Evolutionary conservation across 805 yeast species (phyloP), one percentile per base, ranked within the genome.

Genomic region (Metschnikowia drakensbergensis): DNA sequence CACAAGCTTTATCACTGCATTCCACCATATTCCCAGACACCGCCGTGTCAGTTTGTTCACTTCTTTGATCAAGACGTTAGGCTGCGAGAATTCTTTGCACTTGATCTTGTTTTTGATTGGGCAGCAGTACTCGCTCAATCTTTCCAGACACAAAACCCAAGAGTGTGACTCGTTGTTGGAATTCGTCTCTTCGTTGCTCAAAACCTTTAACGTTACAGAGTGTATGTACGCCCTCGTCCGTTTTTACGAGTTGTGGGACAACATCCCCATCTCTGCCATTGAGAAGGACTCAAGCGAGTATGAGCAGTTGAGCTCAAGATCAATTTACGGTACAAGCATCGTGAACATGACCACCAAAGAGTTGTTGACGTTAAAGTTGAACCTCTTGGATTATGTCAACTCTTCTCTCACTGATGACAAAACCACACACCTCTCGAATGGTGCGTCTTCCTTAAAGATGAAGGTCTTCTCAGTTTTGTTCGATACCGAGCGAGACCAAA

Each of bases 1-100:
- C 54, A 80, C 94, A 44, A 86, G 96, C 58, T 94, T 94, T 62
- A 88, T 86, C n/a, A 83, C 96, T 50, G 98, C 99, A 1, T 88
- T 94, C 68, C 83, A 84, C 47, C 98, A 94, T 63, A 91, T 94
- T 54, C 99, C 99, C 52, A 82, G 96, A 63, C 99, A 94, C 65
- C 86, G 99, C 68, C 80, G 99, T 59, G 96, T 88, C 36, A 84
- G 83, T 61, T 70, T 94, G 46, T 94, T 88, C 59, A 78, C 87
- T 2, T 84, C 95, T 1, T 75, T 94, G 54, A 82, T 90, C 11
- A 76, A 76, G 56, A 86, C 97, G 1, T 71, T 94, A 52, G 91
- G 92, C 23, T 71, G 85, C 40, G 72, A 75, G 6, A 68, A 74
- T 42, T 80, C 96, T 2, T 74, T 91, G 53, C 88, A 86, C 57